These are phyloP conservation scores for Tuber microsphaerosporum DNA, from an alignment of 495 filamentous ascomycete species.

Conservation along the genomic window DNA sequence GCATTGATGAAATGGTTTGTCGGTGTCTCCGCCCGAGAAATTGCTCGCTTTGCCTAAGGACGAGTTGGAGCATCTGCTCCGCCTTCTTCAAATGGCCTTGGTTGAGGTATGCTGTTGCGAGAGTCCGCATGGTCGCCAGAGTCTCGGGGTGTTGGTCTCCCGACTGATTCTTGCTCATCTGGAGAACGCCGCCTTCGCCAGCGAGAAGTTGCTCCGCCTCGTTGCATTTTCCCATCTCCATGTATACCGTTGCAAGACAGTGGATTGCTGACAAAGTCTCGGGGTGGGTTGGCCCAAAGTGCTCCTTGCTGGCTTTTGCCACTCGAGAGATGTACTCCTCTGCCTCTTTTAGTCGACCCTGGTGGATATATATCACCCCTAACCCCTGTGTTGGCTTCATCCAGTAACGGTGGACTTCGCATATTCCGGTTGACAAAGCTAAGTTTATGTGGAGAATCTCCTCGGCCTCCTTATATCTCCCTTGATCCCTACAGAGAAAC, in stretches of 20 bases:
- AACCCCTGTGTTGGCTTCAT: not conserved
- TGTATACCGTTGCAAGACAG: not conserved
- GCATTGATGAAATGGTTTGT: not conserved
- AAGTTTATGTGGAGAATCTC: not conserved
- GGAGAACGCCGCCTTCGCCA: not conserved
- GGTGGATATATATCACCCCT: not conserved
- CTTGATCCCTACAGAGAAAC: constrained; percentile 11
- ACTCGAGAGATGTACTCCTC: not conserved
- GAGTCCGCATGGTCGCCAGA: constrained; percentile 41
- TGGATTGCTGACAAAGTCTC: constrained; percentile 9
- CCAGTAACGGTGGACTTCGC: not conserved
- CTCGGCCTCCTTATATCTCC: constrained; percentile 4
- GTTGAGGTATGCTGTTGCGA: constrained; percentile 27
- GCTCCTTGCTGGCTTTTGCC: not conserved
- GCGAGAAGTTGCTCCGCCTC: constrained; percentile 8
- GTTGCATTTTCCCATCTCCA: not conserved
- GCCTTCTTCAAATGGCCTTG: not conserved
- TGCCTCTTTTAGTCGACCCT: not conserved
- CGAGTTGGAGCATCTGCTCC: not conserved
- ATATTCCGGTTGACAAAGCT: not conserved
- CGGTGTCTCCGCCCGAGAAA: not conserved
- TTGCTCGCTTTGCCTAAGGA: not conserved
- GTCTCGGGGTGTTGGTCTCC: constrained; percentile 44
- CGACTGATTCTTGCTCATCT: not conserved
- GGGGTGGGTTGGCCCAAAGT: constrained; percentile 3